These are phyloP conservation scores for Penicillium longicatenatum DNA, from an alignment of 495 filamentous ascomycete species.

Conservation along the genomic window DNA sequence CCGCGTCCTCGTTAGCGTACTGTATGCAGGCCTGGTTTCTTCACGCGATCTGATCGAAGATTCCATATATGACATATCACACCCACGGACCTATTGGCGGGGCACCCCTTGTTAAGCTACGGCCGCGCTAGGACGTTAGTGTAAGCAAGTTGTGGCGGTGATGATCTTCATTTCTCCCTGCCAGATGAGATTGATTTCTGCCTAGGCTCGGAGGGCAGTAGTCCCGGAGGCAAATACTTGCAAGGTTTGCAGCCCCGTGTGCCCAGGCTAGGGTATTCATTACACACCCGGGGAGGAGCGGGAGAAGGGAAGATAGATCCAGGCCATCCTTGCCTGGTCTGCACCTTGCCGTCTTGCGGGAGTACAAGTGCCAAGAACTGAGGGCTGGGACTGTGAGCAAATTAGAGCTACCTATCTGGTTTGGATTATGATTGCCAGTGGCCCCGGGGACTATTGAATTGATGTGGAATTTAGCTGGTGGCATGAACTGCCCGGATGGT, in stretches of 20 bases:
- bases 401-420: background rate
- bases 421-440: background rate
- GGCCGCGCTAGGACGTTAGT: background rate
- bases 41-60: slow-evolving; percentile 1
- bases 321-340: slow-evolving; percentile 4
- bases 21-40: background rate
- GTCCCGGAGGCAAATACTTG: too few species aligned
- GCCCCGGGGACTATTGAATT: too few species aligned
- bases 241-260: background rate
- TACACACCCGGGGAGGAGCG: background rate
- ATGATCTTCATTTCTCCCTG: background rate
- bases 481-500: too few species aligned
- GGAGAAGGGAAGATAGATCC: background rate
- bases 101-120: background rate
- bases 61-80: background rate
- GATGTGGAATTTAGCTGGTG: too few species aligned
- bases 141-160: background rate
- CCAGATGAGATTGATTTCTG: background rate
- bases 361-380: background rate
- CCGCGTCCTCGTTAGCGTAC: background rate
- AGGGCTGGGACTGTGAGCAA: slow-evolving; percentile 6
- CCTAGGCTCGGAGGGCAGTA: too few species aligned
- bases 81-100: background rate
- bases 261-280: background rate
- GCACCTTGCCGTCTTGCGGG: slow-evolving; percentile 4